phyloP scores from a whole-genome alignment of 139 green algal species.

The Chlorella ohadii region DNA sequence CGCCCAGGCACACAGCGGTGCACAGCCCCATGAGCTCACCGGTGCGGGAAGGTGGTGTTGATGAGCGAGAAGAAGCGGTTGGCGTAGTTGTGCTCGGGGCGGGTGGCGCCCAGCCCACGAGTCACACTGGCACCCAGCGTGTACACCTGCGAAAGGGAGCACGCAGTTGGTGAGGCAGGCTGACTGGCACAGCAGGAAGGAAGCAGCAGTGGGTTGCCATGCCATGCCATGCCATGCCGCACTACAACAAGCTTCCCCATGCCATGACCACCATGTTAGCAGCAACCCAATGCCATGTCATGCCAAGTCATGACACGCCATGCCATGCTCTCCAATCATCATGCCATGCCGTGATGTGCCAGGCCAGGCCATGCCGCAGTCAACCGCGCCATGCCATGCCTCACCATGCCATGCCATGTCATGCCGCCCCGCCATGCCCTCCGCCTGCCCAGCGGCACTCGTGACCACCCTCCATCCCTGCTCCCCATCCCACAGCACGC shows the following conservation, averaged over 20 bases:
- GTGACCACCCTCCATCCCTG: not conserved
- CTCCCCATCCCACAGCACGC: not conserved
- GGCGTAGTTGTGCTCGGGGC: constrained; percentile 17
- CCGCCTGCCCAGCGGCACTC: not conserved
- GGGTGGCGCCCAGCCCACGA: constrained; percentile 21
- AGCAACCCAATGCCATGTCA: not conserved
- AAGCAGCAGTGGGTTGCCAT: not conserved
- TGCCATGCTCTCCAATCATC: too few relatives aligned
- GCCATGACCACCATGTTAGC: too few relatives aligned
- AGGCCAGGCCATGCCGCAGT: too few relatives aligned
- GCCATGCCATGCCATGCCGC: not conserved
- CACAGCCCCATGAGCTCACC: too few relatives aligned
- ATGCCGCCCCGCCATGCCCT: not conserved
- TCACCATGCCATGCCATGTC: too few relatives aligned
- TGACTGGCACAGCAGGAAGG: too few relatives aligned
- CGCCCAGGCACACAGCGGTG: too few relatives aligned
- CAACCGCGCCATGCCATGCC: too few relatives aligned
- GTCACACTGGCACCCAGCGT: constrained; percentile 35
- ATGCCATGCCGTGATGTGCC: too few relatives aligned
- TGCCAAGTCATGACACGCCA: too few relatives aligned
- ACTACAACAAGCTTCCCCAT: not conserved
- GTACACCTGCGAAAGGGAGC: not conserved
- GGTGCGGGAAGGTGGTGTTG: constrained; percentile 31
- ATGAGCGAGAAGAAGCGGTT: constrained; percentile 21
- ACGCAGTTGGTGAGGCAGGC: too few relatives aligned